Evolutionary conservation across 495 filamentous ascomycete species (phyloP).

Genomic region (Thermochaetoides thermophila): DNA sequence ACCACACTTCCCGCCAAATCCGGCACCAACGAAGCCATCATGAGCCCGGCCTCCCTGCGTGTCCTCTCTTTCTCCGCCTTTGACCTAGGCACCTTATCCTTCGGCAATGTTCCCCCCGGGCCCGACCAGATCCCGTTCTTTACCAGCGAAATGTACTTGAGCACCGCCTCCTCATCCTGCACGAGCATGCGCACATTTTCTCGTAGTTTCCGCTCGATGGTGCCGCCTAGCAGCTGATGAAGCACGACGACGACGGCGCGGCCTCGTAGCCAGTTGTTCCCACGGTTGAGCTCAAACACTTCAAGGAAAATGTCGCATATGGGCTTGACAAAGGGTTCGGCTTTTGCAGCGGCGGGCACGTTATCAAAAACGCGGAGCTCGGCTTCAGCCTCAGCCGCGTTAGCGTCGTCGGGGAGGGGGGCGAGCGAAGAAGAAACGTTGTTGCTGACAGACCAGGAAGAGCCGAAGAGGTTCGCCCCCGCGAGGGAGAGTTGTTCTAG

Average conservation of each 20-base stretch:
- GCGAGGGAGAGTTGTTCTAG: constrained; percentile 88
- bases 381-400: constrained; percentile 79
- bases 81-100: constrained; percentile 41
- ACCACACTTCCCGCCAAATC: constrained; percentile 74
- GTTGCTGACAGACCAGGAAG: constrained; percentile 47
- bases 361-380: constrained; percentile 90
- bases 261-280: constrained; percentile 88
- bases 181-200: constrained; percentile 57
- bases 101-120: constrained; percentile 44
- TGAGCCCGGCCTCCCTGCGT: constrained; percentile 57
- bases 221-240: constrained; percentile 70
- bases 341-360: constrained; percentile 4
- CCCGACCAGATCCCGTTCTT: constrained; percentile 65
- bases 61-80: constrained; percentile 53
- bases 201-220: constrained; percentile 85
- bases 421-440: constrained; percentile 32
- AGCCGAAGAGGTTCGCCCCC: constrained; percentile 82
- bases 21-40: constrained; percentile 70
- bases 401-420: constrained; percentile 8
- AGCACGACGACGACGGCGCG: constrained; percentile 90
- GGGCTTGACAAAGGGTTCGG: constrained; percentile 93
- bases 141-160: constrained; percentile 56
- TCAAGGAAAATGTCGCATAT: constrained; percentile 97
- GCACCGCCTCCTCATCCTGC: constrained; percentile 56
- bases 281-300: constrained; percentile 83